Evolutionary conservation across 192 early-diverging fungal genomes (phyloP).

Genomic region (Chytriomyces sp.): DNA sequence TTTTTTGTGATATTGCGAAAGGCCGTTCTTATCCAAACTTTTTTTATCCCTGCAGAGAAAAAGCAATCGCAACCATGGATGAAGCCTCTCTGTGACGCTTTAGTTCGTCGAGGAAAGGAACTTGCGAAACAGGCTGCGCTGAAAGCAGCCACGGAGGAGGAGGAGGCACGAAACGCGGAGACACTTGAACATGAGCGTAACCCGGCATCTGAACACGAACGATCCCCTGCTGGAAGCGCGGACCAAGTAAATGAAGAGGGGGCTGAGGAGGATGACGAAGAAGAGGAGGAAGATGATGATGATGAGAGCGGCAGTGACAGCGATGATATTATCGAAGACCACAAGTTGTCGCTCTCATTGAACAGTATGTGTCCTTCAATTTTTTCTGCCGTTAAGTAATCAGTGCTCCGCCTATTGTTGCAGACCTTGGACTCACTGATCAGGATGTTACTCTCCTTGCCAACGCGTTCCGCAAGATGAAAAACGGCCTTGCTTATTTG

Average conservation of each 20-base stretch:
- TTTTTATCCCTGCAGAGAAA: not conserved
- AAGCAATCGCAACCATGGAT: slow-evolving; percentile 13
- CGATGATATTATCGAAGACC: not conserved
- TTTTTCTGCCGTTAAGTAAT: too few relatives aligned
- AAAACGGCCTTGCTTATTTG: not conserved
- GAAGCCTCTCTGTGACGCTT: slow-evolving; percentile 15
- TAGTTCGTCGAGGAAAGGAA: slow-evolving; percentile 5
- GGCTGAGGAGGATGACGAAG: too few relatives aligned
- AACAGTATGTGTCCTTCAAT: not conserved
- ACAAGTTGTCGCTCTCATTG: not conserved
- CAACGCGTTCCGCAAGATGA: not conserved
- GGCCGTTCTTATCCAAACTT: too few relatives aligned
- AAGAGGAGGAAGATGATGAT: not conserved
- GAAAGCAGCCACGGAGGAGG: too few relatives aligned
- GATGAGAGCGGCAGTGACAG: not conserved
- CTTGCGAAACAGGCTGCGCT: not conserved
- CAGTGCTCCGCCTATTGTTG: not conserved
- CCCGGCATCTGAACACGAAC: not conserved
- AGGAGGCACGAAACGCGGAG: too few relatives aligned
- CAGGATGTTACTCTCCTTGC: not conserved
- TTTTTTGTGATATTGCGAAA: too few relatives aligned
- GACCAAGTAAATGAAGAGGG: not conserved
- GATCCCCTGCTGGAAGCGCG: not conserved
- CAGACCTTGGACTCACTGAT: not conserved
- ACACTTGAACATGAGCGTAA: not conserved